These are phyloP conservation scores for Leccinum fibrillosum DNA, from an alignment of 768 basidiomycete genomes.

Conservation along the genomic window DNA sequence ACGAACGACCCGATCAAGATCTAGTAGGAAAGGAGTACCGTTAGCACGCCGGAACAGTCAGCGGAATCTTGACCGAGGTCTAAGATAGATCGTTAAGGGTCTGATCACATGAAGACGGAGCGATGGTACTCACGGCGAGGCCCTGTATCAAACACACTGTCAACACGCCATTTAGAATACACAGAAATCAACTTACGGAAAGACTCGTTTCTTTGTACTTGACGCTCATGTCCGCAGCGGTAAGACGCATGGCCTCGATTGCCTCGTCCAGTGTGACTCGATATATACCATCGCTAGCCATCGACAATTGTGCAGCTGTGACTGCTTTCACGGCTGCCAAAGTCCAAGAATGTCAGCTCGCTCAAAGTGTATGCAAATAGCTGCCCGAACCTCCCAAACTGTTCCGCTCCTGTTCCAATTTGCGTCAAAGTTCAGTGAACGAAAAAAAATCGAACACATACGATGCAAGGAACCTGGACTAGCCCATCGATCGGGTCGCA, in stretches of 20 bases:
- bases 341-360: conserved; percentile 6
- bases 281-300: conserved; percentile 87
- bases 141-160: conserved; percentile 36
- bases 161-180: neutral
- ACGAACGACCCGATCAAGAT: neutral
- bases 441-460: conserved; percentile 29
- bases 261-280: conserved; percentile 90
- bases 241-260: conserved; percentile 91
- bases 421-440: conserved; percentile 1
- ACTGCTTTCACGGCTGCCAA: conserved; percentile 81
- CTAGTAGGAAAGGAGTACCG: neutral
- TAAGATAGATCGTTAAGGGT: conserved; percentile 24
- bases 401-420: conserved; percentile 62
- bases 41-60: conserved; percentile 81
- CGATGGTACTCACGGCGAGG: conserved; percentile 46
- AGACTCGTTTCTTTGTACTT: conserved; percentile 96
- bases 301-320: conserved; percentile 90
- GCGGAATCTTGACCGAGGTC: conserved; percentile 79
- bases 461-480: conserved; percentile 95
- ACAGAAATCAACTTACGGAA: conserved; percentile 50
- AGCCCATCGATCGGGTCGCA: conserved; percentile 94
- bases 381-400: conserved; percentile 67
- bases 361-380: neutral
- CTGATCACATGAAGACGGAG: conserved; percentile 1
- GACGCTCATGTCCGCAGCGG: conserved; percentile 91